Base-by-base conservation (phyloP, 768 basidiomycete genomes). In the Tremella mesenterica region DNA sequence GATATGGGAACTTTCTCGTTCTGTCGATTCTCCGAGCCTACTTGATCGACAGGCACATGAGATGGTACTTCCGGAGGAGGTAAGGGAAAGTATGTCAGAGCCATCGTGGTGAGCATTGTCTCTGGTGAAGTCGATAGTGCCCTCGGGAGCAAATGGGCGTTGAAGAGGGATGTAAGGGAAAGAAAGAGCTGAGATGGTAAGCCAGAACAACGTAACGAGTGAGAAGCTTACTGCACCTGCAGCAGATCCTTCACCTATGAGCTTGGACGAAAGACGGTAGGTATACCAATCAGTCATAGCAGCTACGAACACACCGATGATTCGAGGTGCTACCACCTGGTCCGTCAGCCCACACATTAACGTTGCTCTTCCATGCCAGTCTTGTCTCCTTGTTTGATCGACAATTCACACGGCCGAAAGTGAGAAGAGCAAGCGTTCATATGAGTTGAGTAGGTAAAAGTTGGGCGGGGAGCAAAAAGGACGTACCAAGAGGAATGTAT, bases 71-170 rank as follows among this genome's bases (percentile, higher is more conserved):
- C 36, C 8, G 48, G 55, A 6, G 14, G 23, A 2, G 58, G 41
- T 34, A 74, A 67, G 0, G 76, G 91, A 73, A 86, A 96, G 65
- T 79, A 79, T 12, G 77, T 75, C 51, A 93, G 78, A 1, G 91
- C 92, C 36, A 85, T 73, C 0, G 83, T 83, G 0, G 86, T 85
- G 38, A 97, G 74, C 0, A 88, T 83, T 0, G 90, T 90, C 67
- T 99, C 95, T 25, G 92, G 75, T 12, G 90, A 92, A 69, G 96
- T 99, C 27, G 89, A 92, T 48, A 97, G 75, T 0, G 91, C 87
- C 30, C 95, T 81, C 3, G 91, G 85, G 23, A 95, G 76, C 1
- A 87, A 80, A 48, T 92, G 77, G 0, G 81, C 81, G 73, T 97
- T 81, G 75, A 96, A 97, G 67, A 93, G 81, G 4, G 88, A 92